Evolutionary conservation across 129 eudicot species (phyloP), one percentile per base, ranked within the genome.

Genomic region (Flaveria ramosissima): DNA sequence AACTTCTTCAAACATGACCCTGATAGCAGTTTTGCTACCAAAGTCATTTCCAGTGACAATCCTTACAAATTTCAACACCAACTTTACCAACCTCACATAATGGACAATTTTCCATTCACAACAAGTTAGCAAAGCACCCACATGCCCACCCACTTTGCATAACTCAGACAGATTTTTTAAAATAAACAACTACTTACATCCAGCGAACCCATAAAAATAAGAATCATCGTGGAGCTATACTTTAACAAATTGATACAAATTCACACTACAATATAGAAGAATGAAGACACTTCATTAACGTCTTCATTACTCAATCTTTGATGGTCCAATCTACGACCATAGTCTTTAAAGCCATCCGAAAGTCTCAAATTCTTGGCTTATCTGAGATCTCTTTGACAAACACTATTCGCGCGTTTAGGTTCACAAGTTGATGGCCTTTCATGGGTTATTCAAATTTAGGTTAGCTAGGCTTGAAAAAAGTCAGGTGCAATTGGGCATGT

Each of bases 141-240:
- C 6, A 66, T 9, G 14, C 16, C 6, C 42, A 56, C 24, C 55
- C 13, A 80, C 7, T 3, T 42, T 41, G 41, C 4, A 73, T 73
- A 80, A 41, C 24, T 7, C 9, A 17, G 20, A 0, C 14, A 80
- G 20, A 64, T 80, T 73, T 9, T 65, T 0, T 65, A 42, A 73
- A 80, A 16, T 41, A 53, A 53, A 73, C 36, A 26, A 73, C 83
- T 24, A 64, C 79, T 74, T 80, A 56, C 36, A 7, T 53, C 74
- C 70, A 17, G 79, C 83, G 53, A 80, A 80, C 79, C 83, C 83
- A 80, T 80, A 51, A 74, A 65, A 73, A 26, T 23, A 41, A 52
- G 12, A 14, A 16, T 2, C 11, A 7, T 7, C 1, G 8, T 72
- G 27, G 15, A 43, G 52, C 20, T 43, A 32, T 50, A 16, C 26